phyloP scores from a whole-genome alignment of 805 yeast species.

The Starmerella sp. region DNA sequence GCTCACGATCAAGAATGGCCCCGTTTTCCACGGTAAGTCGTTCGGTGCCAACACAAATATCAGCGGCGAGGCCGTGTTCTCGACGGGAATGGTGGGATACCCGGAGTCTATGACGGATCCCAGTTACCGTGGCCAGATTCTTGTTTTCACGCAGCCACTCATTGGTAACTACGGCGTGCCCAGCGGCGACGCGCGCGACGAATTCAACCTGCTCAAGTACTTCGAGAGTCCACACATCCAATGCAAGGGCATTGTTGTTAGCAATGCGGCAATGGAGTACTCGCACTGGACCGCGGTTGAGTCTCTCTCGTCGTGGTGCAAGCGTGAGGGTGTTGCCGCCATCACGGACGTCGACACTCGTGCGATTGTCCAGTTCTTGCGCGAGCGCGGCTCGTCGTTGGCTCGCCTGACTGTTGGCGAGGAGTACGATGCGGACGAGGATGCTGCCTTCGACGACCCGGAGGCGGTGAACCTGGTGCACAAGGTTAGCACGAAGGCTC shows the following conservation, averaged over 20 bases:
- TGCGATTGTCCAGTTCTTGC: slow-evolving; percentile 77
- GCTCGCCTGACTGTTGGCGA: slow-evolving; percentile 86
- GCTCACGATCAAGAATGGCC: slow-evolving; percentile 82
- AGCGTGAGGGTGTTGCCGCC: slow-evolving; percentile 91
- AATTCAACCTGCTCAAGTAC: slow-evolving; percentile 70
- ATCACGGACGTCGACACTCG: slow-evolving; percentile 97
- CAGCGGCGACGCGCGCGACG: slow-evolving; percentile 66
- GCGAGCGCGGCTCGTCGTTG: slow-evolving; percentile 92
- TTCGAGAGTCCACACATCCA: slow-evolving; percentile 87
- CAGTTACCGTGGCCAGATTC: slow-evolving; percentile 92
- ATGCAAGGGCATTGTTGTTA: slow-evolving; percentile 91
- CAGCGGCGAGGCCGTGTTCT: slow-evolving; percentile 95
- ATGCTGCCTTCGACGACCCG: slow-evolving; percentile 84
- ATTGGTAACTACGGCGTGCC: slow-evolving; percentile 99
- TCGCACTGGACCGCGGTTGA: slow-evolving; percentile 99
- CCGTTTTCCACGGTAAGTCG: slow-evolving; percentile 82
- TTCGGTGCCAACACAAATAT: slow-evolving; percentile 90
- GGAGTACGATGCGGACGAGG: slow-evolving; percentile 83
- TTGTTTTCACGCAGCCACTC: slow-evolving; percentile 91
- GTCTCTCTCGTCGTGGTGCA: slow-evolving; percentile 89
- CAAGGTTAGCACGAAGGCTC: slow-evolving; percentile 89
- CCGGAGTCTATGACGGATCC: slow-evolving; percentile 98
- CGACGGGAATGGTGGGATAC: slow-evolving; percentile 95
- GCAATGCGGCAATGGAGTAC: slow-evolving; percentile 87
- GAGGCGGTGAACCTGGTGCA: slow-evolving; percentile 81